These are phyloP conservation scores for Lycium ferocissimum DNA, from an alignment of 257 asterid genomes.

Conservation along the genomic window DNA sequence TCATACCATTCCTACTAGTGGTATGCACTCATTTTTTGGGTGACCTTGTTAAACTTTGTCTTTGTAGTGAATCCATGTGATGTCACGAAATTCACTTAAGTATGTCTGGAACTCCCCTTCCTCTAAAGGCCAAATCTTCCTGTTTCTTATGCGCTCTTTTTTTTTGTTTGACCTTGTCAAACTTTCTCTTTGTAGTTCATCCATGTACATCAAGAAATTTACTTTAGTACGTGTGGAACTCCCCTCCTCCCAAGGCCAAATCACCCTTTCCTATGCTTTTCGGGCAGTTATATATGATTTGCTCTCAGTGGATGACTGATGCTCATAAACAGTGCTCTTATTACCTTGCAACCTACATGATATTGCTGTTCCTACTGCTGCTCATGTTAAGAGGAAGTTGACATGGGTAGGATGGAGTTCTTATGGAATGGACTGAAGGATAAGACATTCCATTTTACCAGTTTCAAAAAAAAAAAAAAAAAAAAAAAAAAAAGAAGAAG, in stretches of 20 bases:
- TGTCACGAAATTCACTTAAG: neutral
- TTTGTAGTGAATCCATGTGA: neutral
- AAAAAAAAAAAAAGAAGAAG: no score
- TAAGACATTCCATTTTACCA: neutral
- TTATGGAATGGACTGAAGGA: neutral
- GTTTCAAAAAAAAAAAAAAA: neutral
- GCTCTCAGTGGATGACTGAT: neutral
- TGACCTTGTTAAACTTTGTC: neutral
- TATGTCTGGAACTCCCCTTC: neutral
- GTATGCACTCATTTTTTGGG: neutral
- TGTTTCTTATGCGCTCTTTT: neutral
- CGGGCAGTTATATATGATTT: neutral
- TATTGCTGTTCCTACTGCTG: no score
- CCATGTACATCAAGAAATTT: neutral
- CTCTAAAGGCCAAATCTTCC: neutral
- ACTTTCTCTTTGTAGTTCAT: conserved; percentile 22
- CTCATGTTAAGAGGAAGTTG: neutral
- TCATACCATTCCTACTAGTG: no score
- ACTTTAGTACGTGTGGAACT: neutral
- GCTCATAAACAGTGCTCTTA: neutral
- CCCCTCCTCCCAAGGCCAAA: conserved; percentile 3
- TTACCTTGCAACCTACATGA: no score
- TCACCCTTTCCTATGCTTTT: neutral
- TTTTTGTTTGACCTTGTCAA: neutral
- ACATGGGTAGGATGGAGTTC: neutral